Evolutionary conservation across 805 yeast species (phyloP).

Genomic region (Candida chauliodis): DNA sequence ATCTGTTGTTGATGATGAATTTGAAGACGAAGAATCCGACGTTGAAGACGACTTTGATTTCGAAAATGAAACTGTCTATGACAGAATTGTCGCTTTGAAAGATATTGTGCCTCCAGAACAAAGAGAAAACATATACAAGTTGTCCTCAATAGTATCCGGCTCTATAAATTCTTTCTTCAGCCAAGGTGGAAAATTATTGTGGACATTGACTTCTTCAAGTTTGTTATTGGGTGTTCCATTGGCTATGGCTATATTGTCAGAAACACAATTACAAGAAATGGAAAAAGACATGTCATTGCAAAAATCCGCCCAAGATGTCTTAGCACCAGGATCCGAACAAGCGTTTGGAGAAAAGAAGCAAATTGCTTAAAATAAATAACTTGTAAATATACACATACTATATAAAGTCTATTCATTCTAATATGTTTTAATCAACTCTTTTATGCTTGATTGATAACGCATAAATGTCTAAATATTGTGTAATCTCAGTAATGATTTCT

Average conservation of each 20-base stretch:
- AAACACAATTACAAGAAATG: conserved; percentile 90
- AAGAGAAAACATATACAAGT: conserved; percentile 48
- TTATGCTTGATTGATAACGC: conserved; percentile 83
- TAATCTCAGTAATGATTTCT: conserved; percentile 77
- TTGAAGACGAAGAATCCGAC: conserved; percentile 47
- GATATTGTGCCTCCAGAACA: conserved; percentile 89
- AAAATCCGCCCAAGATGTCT: conserved; percentile 70
- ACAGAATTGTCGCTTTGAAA: conserved; percentile 86
- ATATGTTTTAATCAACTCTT: conserved; percentile 32
- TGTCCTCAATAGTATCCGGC: conserved; percentile 24
- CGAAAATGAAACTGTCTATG: conserved; percentile 78
- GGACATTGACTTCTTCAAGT: conserved; percentile 82
- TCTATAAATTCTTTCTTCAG: conserved; percentile 42
- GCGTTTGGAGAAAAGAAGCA: conserved; percentile 34
- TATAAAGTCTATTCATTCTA: neutral
- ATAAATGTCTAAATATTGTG: conserved; percentile 76
- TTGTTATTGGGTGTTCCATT: conserved; percentile 90
- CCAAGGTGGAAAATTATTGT: conserved; percentile 71
- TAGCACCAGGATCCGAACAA: conserved; percentile 63
- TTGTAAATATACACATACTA: conserved; percentile 11
- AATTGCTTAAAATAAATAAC: conserved; percentile 5
- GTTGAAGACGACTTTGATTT: conserved; percentile 68
- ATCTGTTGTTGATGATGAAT: conserved; percentile 23
- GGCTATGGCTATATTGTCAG: conserved; percentile 82
- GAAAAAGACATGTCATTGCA: conserved; percentile 87